Evolutionary conservation across 208 protist genomes (phyloP).

Genomic region (Trypanosomatidae sp.): DNA sequence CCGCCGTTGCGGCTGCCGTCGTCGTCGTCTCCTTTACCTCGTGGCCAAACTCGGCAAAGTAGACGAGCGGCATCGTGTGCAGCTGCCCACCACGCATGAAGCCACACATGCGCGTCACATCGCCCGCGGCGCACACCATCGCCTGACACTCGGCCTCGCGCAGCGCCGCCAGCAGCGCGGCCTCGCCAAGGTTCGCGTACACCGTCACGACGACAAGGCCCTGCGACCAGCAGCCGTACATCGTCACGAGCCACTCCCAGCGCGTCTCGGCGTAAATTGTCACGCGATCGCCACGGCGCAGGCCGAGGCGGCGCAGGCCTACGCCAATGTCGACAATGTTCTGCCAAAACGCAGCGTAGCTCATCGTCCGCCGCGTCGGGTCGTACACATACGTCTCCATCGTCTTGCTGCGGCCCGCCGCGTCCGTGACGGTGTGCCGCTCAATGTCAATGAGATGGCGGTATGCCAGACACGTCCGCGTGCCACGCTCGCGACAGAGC

Average conservation of each 20-base stretch:
- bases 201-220: slow-evolving; percentile 53
- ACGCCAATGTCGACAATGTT: slow-evolving; percentile 27
- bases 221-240: slow-evolving; percentile 54
- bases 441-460: slow-evolving; percentile 33
- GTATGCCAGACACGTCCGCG: slow-evolving; percentile 31
- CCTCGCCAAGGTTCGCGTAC: slow-evolving; percentile 78
- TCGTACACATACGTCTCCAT: slow-evolving; percentile 60
- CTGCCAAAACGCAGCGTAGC: slow-evolving; percentile 40
- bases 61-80: too few relatives aligned
- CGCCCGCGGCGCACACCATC: slow-evolving; percentile 63
- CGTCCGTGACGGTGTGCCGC: slow-evolving; percentile 11
- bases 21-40: too few relatives aligned
- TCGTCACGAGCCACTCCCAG: slow-evolving; percentile 74
- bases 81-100: too few relatives aligned
- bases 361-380: slow-evolving; percentile 28
- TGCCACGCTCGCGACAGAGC: slow-evolving; percentile 25
- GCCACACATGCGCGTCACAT: too few relatives aligned
- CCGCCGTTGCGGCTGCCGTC: too few relatives aligned
- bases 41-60: too few relatives aligned
- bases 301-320: slow-evolving; percentile 35
- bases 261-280: slow-evolving; percentile 78
- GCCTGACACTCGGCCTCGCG: slow-evolving; percentile 48
- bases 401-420: slow-evolving; percentile 21
- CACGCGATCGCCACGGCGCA: slow-evolving; percentile 16
- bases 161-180: slow-evolving; percentile 65